Percentiles rank a stretch among this genome's conserved stretches.
Conservation (phyloP, 2,329 filamentous ascomycete species). For the Didymellaceae sp. region DNA sequence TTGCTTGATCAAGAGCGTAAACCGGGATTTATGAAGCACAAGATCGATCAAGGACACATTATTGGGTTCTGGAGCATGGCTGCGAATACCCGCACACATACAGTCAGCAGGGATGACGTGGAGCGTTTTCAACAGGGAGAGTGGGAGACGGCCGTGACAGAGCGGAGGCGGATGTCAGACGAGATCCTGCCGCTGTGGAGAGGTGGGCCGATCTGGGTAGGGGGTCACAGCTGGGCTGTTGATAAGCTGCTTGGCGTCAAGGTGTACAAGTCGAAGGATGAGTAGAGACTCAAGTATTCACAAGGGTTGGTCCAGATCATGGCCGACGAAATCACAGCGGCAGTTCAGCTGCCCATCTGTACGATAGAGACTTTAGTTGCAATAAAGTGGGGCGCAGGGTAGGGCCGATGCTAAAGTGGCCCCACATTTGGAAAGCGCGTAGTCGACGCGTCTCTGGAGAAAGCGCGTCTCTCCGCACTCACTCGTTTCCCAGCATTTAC, state of each 20-base stretch:
- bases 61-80: conserved; percentile 34
- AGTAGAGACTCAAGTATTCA: not conserved
- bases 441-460: conserved; percentile 15
- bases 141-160: conserved; percentile 24
- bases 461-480: conserved; percentile 3
- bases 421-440: conserved; percentile 2
- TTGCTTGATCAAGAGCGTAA: conserved; percentile 9
- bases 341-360: too few relatives aligned
- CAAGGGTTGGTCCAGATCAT: too few relatives aligned
- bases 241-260: conserved; percentile 25
- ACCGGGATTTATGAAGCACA: conserved; percentile 22
- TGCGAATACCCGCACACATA: conserved; percentile 23
- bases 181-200: conserved; percentile 34
- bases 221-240: conserved; percentile 31
- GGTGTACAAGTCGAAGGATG: conserved; percentile 26
- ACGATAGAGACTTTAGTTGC: too few relatives aligned
- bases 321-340: not conserved
- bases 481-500: conserved; percentile 1
- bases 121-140: conserved; percentile 31
- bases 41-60: conserved; percentile 30
- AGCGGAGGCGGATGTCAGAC: conserved; percentile 17
- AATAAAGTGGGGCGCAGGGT: not conserved
- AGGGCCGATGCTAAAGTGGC: conserved; percentile 4
- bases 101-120: conserved; percentile 28
- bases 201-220: conserved; percentile 29